Conservation (phyloP, 176 grass and related monocot genomes). For the Oryza glaberrima region DNA sequence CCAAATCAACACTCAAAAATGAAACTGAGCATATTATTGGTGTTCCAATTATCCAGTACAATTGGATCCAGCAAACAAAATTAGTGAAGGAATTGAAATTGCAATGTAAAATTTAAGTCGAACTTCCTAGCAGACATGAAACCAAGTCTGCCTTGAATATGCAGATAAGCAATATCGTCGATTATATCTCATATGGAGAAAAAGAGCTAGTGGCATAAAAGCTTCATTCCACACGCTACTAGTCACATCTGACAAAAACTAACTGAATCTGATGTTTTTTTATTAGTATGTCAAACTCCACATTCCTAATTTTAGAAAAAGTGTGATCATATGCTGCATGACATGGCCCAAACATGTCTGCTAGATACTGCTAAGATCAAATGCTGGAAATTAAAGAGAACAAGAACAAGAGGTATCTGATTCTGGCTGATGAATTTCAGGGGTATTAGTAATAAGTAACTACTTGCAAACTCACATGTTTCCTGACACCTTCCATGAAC, state of each 20-base stretch:
- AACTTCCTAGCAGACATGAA: neutral
- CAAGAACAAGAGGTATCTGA: neutral
- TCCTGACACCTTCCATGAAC: neutral
- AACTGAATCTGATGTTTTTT: neutral
- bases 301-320: neutral
- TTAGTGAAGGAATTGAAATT: neutral
- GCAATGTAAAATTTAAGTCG: neutral
- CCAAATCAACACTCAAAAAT: neutral
- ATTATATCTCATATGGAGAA: constrained; percentile 1
- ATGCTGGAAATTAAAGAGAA: neutral
- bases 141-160: neutral
- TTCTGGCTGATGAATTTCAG: neutral
- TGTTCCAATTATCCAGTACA: neutral
- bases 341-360: constrained; percentile 11
- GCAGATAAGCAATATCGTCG: neutral
- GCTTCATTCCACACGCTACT: neutral
- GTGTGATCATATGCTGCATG: neutral
- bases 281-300: constrained; percentile 9
- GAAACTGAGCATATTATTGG: neutral
- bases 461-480: neutral
- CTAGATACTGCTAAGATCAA: neutral
- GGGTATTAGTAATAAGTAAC: neutral
- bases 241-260: neutral
- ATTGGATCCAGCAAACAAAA: neutral
- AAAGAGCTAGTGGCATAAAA: neutral